Evolutionary conservation across 1,139 yeast species (phyloP).

Genomic region (Geotrichum candidum): DNA sequence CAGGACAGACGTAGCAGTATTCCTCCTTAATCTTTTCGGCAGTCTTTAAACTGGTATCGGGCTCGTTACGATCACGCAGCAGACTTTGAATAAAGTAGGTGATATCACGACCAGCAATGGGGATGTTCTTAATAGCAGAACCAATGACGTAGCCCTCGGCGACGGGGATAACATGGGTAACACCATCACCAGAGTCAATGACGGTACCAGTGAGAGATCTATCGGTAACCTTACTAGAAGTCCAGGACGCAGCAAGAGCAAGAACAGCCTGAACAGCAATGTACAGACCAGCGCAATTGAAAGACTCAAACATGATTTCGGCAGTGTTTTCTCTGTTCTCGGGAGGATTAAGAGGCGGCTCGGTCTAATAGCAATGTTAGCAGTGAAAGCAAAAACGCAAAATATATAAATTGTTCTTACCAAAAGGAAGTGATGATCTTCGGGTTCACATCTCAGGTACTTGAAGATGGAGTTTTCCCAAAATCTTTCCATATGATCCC

Average conservation of each 20-base stretch:
- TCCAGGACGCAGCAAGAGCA: constrained; percentile 99
- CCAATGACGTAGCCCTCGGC: constrained; percentile 99
- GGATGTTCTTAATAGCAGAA: constrained; percentile 92
- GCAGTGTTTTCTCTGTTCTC: constrained; percentile 98
- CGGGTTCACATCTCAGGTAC: constrained; percentile 95
- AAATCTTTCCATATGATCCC: constrained; percentile 99
- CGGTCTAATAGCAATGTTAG: constrained; percentile 44
- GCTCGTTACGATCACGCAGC: constrained; percentile 94
- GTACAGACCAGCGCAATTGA: constrained; percentile 96
- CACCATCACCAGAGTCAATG: constrained; percentile 96
- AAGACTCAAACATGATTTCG: constrained; percentile 96
- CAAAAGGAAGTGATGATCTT: constrained; percentile 88
- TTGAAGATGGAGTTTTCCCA: constrained; percentile 98
- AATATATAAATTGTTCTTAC: constrained; percentile 12
- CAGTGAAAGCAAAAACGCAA: not conserved
- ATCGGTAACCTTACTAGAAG: constrained; percentile 89
- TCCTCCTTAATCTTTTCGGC: constrained; percentile 96
- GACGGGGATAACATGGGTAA: constrained; percentile 97
- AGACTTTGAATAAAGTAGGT: constrained; percentile 88
- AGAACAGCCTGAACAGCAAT: constrained; percentile 98
- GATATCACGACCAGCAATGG: constrained; percentile 97
- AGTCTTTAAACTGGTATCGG: constrained; percentile 86
- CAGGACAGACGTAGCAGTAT: constrained; percentile 95
- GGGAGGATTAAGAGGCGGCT: constrained; percentile 97
- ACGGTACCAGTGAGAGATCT: constrained; percentile 97